Percentiles rank a stretch among this genome's conserved stretches.
Evolutionary conservation across 2,329 filamentous ascomycete species (phyloP).

Genomic region (Stachybotrys chlorohalonatus): DNA sequence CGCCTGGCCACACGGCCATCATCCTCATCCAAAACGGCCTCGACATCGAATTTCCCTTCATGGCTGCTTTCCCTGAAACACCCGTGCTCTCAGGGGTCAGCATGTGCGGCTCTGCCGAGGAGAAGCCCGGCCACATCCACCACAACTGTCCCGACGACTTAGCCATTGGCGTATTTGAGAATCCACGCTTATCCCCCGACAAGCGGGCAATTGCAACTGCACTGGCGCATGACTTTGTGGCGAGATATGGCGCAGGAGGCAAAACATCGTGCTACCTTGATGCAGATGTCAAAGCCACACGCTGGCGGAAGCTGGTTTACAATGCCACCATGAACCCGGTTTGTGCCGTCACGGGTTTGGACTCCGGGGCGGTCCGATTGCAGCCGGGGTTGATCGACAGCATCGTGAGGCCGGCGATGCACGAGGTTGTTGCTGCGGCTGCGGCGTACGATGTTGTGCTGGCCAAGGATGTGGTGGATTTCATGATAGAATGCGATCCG

Average conservation of each 20-base stretch:
- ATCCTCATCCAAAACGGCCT: slow-evolving; percentile 54
- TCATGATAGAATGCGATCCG: slow-evolving; percentile 38
- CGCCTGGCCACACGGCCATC: slow-evolving; percentile 39
- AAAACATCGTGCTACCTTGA: slow-evolving; percentile 33
- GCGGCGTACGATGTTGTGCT: slow-evolving; percentile 30
- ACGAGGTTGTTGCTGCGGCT: slow-evolving; percentile 39
- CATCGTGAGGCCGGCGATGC: slow-evolving; percentile 40
- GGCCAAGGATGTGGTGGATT: slow-evolving; percentile 30
- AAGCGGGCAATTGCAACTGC: slow-evolving; percentile 4
- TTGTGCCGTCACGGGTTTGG: slow-evolving; percentile 39
- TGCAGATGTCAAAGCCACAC: slow-evolving; percentile 28
- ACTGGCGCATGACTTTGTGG: slow-evolving; percentile 30
- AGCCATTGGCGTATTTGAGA: slow-evolving; percentile 39
- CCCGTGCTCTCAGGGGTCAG: slow-evolving; percentile 43
- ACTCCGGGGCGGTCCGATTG: slow-evolving; percentile 41
- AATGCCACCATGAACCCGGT: slow-evolving; percentile 44
- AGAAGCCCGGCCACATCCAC: slow-evolving; percentile 33
- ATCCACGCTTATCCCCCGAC: slow-evolving; percentile 16
- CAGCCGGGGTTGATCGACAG: slow-evolving; percentile 46
- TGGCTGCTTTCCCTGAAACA: slow-evolving; percentile 39
- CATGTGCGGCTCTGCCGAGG: slow-evolving; percentile 42
- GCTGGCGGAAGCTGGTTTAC: slow-evolving; percentile 44
- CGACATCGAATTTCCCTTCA: slow-evolving; percentile 50
- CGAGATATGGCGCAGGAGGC: slow-evolving; percentile 35
- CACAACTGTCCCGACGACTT: slow-evolving; percentile 43